phyloP scores from a whole-genome alignment of 345 rosid genomes.

The Lenwebbia sp. region DNA sequence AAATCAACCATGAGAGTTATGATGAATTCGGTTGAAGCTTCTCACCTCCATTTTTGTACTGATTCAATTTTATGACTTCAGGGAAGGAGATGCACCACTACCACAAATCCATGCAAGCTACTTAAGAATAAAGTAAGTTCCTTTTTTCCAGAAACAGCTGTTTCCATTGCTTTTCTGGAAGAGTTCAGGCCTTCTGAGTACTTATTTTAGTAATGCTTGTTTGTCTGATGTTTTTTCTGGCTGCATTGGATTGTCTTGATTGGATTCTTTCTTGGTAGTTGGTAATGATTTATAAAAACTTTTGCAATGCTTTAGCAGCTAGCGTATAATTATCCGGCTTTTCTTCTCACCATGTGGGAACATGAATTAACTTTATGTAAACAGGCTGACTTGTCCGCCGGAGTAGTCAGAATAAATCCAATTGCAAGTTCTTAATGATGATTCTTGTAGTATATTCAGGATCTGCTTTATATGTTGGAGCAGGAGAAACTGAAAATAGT shows the following conservation, averaged over 20 bases:
- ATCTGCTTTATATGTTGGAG: background rate
- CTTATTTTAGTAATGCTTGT: background rate
- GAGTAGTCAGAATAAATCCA: background rate
- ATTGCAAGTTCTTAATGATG: background rate
- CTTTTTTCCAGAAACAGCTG: background rate
- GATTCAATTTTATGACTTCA: constrained; percentile 26
- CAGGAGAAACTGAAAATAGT: background rate
- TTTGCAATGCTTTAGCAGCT: background rate
- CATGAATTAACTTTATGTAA: background rate
- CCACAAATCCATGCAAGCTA: constrained; percentile 78
- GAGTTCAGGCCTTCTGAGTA: background rate
- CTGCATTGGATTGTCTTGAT: background rate
- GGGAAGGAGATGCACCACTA: constrained; percentile 67
- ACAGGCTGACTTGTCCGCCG: background rate
- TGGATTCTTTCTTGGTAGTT: background rate
- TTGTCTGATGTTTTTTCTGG: background rate
- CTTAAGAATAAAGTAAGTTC: constrained; percentile 72
- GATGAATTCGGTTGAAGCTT: background rate
- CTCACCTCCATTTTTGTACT: constrained; percentile 3
- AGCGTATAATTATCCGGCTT: background rate
- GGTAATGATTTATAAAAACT: background rate
- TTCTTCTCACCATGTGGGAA: background rate
- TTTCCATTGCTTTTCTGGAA: background rate
- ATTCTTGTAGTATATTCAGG: background rate
- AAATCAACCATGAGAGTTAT: background rate